phyloP scores from a whole-genome alignment of 441 rosid species.

The Euphorbia celastroides region DNA sequence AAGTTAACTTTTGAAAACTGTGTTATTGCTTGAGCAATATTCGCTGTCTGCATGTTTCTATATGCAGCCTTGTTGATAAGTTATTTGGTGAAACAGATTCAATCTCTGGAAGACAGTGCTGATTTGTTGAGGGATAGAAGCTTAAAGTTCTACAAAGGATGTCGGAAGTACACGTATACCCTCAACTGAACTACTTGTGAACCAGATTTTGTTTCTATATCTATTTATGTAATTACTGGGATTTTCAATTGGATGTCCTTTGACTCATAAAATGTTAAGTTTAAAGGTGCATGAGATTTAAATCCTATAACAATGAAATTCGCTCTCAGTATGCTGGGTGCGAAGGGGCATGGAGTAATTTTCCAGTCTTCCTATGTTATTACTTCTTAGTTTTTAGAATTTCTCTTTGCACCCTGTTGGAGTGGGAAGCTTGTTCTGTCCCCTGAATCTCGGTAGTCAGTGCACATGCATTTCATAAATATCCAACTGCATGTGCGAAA shows the following conservation, averaged over 20 bases:
- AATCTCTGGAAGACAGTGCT: slow-evolving; percentile 85
- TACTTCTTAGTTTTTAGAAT: background rate
- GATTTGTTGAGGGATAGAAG: slow-evolving; percentile 84
- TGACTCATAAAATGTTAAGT: background rate
- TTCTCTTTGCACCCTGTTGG: background rate
- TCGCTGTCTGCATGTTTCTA: background rate
- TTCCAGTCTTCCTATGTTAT: background rate
- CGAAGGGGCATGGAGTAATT: background rate
- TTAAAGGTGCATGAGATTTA: background rate
- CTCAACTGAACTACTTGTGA: background rate
- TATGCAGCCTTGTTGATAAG: background rate
- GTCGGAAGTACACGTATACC: slow-evolving; percentile 93
- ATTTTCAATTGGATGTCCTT: background rate
- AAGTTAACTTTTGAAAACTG: background rate
- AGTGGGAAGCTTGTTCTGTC: background rate
- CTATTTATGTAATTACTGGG: background rate
- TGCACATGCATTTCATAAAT: background rate
- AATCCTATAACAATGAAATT: slow-evolving; percentile 1
- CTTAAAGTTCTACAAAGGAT: slow-evolving; percentile 93
- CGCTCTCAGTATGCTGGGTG: background rate
- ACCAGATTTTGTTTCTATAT: background rate
- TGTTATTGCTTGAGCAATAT: background rate
- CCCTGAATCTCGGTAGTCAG: background rate
- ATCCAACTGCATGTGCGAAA: background rate
- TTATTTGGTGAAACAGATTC: slow-evolving; percentile 61